Evolutionary conservation across 2,329 filamentous ascomycete species (phyloP), one percentile per base, ranked within the genome.

Genomic region (Zymoseptoria pseudotritici): DNA sequence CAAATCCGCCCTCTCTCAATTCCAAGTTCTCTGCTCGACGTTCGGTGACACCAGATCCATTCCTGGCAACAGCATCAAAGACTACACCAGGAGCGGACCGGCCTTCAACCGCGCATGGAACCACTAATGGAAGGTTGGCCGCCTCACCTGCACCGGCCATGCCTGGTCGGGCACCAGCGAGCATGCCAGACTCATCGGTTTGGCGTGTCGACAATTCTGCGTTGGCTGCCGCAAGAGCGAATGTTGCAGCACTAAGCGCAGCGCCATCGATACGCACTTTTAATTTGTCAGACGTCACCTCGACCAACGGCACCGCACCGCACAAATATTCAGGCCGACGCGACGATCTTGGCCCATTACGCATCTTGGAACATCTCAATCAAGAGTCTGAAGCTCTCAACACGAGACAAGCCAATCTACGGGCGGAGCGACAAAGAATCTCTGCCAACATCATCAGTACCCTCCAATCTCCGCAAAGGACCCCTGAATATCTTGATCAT

Each of bases 361-460:
- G 22, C 36, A 63, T 49, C 17, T n/a, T 46, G 36, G 36, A 46
- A 13, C 36, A 46, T n/a, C 61, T 71, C 7, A 63, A 63, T 17
- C 57, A 61, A 53, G 66, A 72, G 57, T 67, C 62, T 13, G 69
- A 71, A n/a, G 61, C 65, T 9, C 57, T 72, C 20, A 65, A 70
- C 51, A 56, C 59, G 9, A 62, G 68, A 54, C 72, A 72, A 55
- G 63, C 67, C 17, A 65, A 54, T 36, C 59, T 72, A 20, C 69
- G 70, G 2, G 64, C 64, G 3, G 70, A 72, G 29, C 67, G 71
- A 13, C 69, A 71, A 50, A 66, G 62, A 54, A 50, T 72, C 49
- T 67, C 68, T 2, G 62, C 56, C 19, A 54, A 53, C 20, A 69
- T 72, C 22, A 64, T 68, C 17, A 57, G 60, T 9, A 66, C 58